phyloP scores from a whole-genome alignment of 148 eudicot genomes.

The Rhododendron ovatum region DNA sequence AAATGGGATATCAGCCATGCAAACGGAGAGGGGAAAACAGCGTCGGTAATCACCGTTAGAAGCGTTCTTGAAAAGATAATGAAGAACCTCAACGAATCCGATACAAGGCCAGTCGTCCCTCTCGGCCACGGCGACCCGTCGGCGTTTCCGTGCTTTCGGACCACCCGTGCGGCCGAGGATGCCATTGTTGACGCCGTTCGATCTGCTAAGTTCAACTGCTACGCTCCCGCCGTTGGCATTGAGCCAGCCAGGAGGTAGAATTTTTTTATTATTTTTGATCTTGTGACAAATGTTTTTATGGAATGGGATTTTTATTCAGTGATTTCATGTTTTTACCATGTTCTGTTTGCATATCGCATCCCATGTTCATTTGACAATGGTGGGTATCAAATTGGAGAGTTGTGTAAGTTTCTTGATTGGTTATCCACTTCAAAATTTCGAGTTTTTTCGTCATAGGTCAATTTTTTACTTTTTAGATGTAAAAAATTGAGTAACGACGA shows the following conservation, averaged over 20 bases:
- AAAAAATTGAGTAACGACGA: too few relatives aligned
- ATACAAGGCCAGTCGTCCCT: slow-evolving; percentile 15
- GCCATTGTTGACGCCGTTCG: slow-evolving; percentile 32
- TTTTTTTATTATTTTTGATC: not conserved
- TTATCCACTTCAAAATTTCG: too few relatives aligned
- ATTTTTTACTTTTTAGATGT: too few relatives aligned
- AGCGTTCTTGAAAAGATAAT: slow-evolving; percentile 21
- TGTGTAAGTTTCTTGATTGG: not conserved
- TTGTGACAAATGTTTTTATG: not conserved
- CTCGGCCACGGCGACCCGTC: slow-evolving; percentile 44
- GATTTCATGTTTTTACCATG: not conserved
- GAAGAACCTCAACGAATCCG: slow-evolving; percentile 15
- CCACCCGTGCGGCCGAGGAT: slow-evolving; percentile 27
- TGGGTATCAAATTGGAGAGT: not conserved
- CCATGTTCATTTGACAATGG: not conserved
- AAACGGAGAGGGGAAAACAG: slow-evolving; percentile 8
- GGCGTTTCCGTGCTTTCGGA: slow-evolving; percentile 32
- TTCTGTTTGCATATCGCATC: not conserved
- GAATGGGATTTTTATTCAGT: not conserved
- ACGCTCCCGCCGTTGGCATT: slow-evolving; percentile 27
- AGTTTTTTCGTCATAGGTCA: too few relatives aligned
- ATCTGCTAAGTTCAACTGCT: slow-evolving; percentile 35
- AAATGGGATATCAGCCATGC: slow-evolving; percentile 22
- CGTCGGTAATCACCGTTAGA: slow-evolving; percentile 24
- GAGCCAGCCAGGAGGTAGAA: slow-evolving; percentile 29